phyloP scores from a whole-genome alignment of 192 early-diverging fungal species.

The Podila epicladia region DNA sequence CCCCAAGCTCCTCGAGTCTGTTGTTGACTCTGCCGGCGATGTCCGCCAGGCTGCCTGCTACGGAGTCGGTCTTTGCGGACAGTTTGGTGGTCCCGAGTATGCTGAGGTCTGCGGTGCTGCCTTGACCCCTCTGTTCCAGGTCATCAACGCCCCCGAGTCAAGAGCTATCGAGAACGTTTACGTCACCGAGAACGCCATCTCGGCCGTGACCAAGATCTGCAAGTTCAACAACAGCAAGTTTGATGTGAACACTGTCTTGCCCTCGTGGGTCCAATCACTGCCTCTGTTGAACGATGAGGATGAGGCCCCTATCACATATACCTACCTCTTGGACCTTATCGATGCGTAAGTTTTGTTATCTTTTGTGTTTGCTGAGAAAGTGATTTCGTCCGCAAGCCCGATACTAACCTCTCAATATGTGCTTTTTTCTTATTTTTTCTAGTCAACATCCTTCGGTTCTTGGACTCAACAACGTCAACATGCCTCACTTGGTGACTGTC shows the following conservation, averaged over 20 bases:
- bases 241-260: conserved; percentile 67
- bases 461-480: conserved; percentile 65
- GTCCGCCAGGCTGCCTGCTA: conserved; percentile 95
- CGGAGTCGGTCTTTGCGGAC: conserved; percentile 89
- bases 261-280: conserved; percentile 80
- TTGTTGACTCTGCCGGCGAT: conserved; percentile 66
- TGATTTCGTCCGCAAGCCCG: not conserved
- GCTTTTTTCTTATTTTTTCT: not conserved
- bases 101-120: conserved; percentile 76
- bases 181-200: conserved; percentile 93
- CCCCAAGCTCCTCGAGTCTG: conserved; percentile 59
- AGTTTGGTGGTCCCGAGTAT: conserved; percentile 87
- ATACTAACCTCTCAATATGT: not conserved
- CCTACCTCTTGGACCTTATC: conserved; percentile 77
- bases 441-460: conserved; percentile 68
- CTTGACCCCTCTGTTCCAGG: conserved; percentile 76
- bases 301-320: conserved; percentile 81
- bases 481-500: conserved; percentile 65
- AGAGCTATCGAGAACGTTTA: conserved; percentile 77
- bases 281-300: conserved; percentile 92
- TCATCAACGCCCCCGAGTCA: conserved; percentile 70
- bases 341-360: conserved; percentile 53
- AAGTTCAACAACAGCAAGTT: conserved; percentile 69
- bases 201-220: conserved; percentile 90
- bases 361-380: not conserved